These are phyloP conservation scores for Paramecium sonneborni DNA, from an alignment of 73 alveolate genomes.

Conservation along the genomic window DNA sequence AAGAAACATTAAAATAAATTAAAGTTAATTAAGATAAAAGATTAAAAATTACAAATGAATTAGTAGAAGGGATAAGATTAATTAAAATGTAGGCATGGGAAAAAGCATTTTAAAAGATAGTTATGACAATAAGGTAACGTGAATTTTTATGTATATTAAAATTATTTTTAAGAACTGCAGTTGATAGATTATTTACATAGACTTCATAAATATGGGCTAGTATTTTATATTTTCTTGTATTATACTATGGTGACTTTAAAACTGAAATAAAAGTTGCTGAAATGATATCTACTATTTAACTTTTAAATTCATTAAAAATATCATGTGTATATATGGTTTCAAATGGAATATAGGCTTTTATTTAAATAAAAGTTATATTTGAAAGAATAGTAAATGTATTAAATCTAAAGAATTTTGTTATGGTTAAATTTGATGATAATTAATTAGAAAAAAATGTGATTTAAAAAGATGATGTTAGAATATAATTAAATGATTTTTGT, in stretches of 20 bases:
- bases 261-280: neutral
- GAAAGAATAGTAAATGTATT: neutral
- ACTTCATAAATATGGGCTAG: neutral
- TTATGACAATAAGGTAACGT: neutral
- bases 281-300: slow-evolving; percentile 6
- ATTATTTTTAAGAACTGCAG: neutral
- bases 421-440: neutral
- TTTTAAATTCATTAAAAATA: neutral
- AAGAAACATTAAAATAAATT: neutral
- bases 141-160: neutral
- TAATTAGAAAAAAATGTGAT: neutral
- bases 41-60: slow-evolving; percentile 31
- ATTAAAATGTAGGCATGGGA: slow-evolving; percentile 61
- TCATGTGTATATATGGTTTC: neutral
- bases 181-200: slow-evolving; percentile 1
- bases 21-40: neutral
- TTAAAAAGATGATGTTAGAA: neutral
- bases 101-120: neutral
- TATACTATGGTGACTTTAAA: neutral
- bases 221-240: neutral
- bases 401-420: neutral
- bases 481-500: neutral
- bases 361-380: neutral
- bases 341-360: neutral
- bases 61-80: slow-evolving; percentile 38